phyloP scores from a whole-genome alignment of 2,329 filamentous ascomycete species.

The Onygenales sp. region DNA sequence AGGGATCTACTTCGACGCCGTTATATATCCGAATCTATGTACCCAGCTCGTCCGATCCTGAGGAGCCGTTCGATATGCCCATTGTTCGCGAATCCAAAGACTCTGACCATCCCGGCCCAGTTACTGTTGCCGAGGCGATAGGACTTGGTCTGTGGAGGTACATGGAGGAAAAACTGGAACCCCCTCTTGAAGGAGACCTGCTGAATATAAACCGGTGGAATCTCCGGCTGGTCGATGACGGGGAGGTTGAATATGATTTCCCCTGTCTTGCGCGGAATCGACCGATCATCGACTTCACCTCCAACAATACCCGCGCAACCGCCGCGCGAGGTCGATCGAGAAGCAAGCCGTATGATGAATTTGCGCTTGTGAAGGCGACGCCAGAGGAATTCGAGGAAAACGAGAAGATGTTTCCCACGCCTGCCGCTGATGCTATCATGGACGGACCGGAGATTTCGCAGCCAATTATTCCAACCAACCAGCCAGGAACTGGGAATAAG shows the following conservation, averaged over 20 bases:
- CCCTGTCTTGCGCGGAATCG: conserved; percentile 49
- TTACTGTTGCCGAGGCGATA: conserved; percentile 54
- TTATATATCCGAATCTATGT: conserved; percentile 56
- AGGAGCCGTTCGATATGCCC: conserved; percentile 50
- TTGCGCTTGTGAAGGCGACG: conserved; percentile 53
- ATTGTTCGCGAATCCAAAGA: conserved; percentile 48
- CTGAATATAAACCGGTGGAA: conserved; percentile 55
- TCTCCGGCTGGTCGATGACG: conserved; percentile 58
- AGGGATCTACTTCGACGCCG: conserved; percentile 47
- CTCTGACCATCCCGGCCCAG: conserved; percentile 34
- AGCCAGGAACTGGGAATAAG: conserved; percentile 17
- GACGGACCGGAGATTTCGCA: conserved; percentile 16
- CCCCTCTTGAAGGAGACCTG: conserved; percentile 42
- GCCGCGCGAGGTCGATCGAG: conserved; percentile 45
- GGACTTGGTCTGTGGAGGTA: conserved; percentile 55
- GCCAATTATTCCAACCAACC: conserved; percentile 10
- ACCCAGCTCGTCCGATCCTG: conserved; percentile 48
- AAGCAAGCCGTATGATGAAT: conserved; percentile 58
- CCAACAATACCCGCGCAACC: conserved; percentile 54
- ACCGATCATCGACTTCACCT: conserved; percentile 54
- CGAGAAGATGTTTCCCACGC: conserved; percentile 46
- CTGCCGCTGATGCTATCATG: conserved; percentile 24
- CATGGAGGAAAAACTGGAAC: conserved; percentile 48
- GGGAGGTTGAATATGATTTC: conserved; percentile 58
- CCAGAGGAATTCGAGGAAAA: conserved; percentile 48